These are phyloP conservation scores for Spiraea crenata DNA, from an alignment of 331 rosid genomes.

Conservation along the genomic window DNA sequence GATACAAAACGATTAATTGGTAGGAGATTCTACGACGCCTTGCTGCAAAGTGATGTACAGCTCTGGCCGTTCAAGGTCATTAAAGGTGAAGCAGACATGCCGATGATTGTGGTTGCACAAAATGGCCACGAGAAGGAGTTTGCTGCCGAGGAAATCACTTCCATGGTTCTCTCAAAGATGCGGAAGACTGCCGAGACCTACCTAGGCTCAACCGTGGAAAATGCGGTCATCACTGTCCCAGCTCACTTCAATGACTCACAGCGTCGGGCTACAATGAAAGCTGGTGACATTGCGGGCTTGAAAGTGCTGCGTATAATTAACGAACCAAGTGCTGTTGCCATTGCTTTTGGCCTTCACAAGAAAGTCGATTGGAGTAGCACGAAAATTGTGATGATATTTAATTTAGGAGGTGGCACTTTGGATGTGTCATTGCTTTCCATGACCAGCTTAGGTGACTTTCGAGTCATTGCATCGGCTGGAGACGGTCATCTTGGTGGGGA, in stretches of 20 bases:
- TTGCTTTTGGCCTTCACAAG: no score
- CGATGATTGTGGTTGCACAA: not conserved
- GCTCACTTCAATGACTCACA: not conserved
- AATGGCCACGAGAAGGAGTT: not conserved
- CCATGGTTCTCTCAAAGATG: slow-evolving; percentile 20
- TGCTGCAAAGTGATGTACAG: not conserved
- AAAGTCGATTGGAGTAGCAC: no score
- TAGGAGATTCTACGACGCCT: not conserved
- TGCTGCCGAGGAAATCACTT: not conserved
- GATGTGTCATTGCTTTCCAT: no score
- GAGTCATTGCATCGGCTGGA: not conserved
- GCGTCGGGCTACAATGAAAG: not conserved
- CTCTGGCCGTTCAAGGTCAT: slow-evolving; percentile 16
- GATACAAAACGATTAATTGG: not conserved
- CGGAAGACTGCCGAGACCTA: slow-evolving; percentile 26
- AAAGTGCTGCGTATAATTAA: not conserved
- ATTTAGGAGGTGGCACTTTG: no score
- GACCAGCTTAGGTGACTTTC: not conserved
- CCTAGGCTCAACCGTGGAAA: slow-evolving; percentile 11
- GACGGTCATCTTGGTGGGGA: not conserved
- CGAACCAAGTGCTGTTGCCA: not conserved
- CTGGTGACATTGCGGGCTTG: not conserved
- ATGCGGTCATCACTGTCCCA: not conserved
- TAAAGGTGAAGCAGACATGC: not conserved
- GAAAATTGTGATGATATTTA: no score